A percentile compares a stretch with the other conserved stretches of the same genome.
Conservation (phyloP, 2,329 filamentous ascomycete genomes). For the Alternaria sp. region DNA sequence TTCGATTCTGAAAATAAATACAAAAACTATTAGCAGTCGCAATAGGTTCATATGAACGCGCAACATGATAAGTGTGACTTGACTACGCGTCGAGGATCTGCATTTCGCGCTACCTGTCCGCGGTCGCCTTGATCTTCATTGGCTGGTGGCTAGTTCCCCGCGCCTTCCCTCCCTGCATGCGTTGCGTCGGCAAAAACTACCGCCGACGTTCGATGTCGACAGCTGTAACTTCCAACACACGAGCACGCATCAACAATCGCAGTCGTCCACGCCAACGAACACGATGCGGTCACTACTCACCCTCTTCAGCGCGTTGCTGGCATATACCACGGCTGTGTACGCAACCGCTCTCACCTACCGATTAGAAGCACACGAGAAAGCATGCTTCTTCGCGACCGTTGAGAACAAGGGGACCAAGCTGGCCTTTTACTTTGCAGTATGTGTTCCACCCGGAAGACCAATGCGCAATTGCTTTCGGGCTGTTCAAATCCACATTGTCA, state of each 20-base stretch:
- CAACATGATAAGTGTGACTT: not conserved
- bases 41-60: not conserved
- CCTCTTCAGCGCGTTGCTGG: slow-evolving; percentile 66
- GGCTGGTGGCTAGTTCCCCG: slow-evolving; percentile 20
- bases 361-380: slow-evolving; percentile 86
- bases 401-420: slow-evolving; percentile 84
- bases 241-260: slow-evolving; percentile 13
- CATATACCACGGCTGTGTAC: slow-evolving; percentile 71
- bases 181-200: slow-evolving; percentile 26
- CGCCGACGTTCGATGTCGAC: slow-evolving; percentile 37
- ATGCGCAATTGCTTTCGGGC: not conserved
- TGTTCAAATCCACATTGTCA: not conserved
- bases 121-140: slow-evolving; percentile 13
- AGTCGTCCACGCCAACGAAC: slow-evolving; percentile 16
- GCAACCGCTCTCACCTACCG: slow-evolving; percentile 96
- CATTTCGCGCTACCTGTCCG: not conserved
- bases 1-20: not conserved
- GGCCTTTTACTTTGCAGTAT: slow-evolving; percentile 97
- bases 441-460: slow-evolving; percentile 32
- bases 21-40: not conserved
- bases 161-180: slow-evolving; percentile 19
- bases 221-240: slow-evolving; percentile 32
- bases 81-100: not conserved
- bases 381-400: slow-evolving; percentile 89
- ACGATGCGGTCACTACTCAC: slow-evolving; percentile 46